Conservation (phyloP, 2,329 filamentous ascomycete genomes). For the Chrysoporthe austroafricana region DNA sequence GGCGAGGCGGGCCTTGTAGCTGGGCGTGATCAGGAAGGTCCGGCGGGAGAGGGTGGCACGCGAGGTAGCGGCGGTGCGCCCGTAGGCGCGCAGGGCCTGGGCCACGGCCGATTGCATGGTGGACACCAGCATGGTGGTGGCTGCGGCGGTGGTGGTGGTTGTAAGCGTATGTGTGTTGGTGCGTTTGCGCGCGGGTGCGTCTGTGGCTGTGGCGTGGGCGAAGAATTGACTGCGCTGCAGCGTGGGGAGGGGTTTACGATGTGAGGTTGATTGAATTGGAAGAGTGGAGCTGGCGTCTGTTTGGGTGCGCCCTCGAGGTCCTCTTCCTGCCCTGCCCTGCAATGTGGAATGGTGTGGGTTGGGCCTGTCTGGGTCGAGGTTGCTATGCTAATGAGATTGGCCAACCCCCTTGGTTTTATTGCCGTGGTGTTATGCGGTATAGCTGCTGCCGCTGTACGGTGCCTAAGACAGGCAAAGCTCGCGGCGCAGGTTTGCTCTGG, state of each 20-base stretch:
- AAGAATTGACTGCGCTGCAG: neutral
- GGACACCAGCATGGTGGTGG: slow-evolving; percentile 19
- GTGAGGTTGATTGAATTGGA: neutral
- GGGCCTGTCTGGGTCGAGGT: neutral
- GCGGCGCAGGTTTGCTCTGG: neutral
- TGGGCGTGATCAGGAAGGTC: slow-evolving; percentile 24
- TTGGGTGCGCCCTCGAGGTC: neutral
- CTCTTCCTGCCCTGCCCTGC: slow-evolving; percentile 1
- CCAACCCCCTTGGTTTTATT: slow-evolving; percentile 5
- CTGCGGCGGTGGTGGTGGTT: neutral
- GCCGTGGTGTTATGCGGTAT: neutral
- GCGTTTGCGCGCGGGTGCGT: neutral
- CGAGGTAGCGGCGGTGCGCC: slow-evolving; percentile 15
- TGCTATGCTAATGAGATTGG: neutral
- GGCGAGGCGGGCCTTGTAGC: slow-evolving; percentile 23
- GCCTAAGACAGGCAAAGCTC: no score
- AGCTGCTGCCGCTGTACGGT: neutral
- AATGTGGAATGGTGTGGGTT: neutral
- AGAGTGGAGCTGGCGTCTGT: slow-evolving; percentile 5
- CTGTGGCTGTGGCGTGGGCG: slow-evolving; percentile 1
- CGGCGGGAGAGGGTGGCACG: slow-evolving; percentile 22
- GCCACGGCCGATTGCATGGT: slow-evolving; percentile 19
- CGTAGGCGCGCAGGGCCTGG: slow-evolving; percentile 24
- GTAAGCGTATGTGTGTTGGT: neutral
- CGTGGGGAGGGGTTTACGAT: neutral